Conservation (phyloP, 2,329 filamentous ascomycete genomes). For the Dissoconium aciculare region DNA sequence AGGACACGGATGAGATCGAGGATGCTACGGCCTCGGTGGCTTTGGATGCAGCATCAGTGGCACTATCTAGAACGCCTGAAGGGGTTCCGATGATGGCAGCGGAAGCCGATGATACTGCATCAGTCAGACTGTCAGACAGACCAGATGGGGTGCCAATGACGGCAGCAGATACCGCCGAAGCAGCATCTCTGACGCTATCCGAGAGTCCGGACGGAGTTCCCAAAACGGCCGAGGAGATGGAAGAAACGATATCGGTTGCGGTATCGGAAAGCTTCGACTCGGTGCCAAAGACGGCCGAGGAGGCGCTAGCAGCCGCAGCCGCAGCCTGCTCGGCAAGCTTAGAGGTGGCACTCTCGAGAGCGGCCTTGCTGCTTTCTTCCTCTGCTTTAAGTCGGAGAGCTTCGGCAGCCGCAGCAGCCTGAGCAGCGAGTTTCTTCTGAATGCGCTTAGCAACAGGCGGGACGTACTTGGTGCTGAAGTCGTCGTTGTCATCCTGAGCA, state of each 20-base stretch:
- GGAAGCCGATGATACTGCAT: slow-evolving; percentile 11
- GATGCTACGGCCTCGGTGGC: slow-evolving; percentile 7
- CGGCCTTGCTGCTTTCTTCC: neutral
- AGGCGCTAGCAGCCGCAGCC: slow-evolving; percentile 15
- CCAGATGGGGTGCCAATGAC: slow-evolving; percentile 18
- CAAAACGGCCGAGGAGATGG: slow-evolving; percentile 2
- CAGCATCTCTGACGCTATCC: slow-evolving; percentile 3
- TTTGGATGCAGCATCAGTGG: slow-evolving; percentile 19
- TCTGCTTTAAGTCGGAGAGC: slow-evolving; percentile 2
- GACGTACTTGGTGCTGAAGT: slow-evolving; percentile 58
- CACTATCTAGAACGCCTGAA: slow-evolving; percentile 16
- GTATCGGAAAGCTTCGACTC: slow-evolving; percentile 16
- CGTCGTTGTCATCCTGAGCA: slow-evolving; percentile 56
- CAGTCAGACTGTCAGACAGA: slow-evolving; percentile 12
- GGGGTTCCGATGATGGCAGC: slow-evolving; percentile 16
- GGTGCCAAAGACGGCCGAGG: slow-evolving; percentile 14
- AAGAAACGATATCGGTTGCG: slow-evolving; percentile 21
- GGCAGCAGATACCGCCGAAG: slow-evolving; percentile 13
- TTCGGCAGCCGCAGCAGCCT: slow-evolving; percentile 1
- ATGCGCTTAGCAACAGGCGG: slow-evolving; percentile 23
- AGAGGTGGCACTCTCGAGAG: slow-evolving; percentile 5
- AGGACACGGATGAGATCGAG: slow-evolving; percentile 8
- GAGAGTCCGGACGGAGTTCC: neutral
- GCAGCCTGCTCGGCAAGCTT: slow-evolving; percentile 8
- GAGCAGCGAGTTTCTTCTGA: neutral